Conservation (phyloP, 2,329 filamentous ascomycete species). For the Alternaria sp. region DNA sequence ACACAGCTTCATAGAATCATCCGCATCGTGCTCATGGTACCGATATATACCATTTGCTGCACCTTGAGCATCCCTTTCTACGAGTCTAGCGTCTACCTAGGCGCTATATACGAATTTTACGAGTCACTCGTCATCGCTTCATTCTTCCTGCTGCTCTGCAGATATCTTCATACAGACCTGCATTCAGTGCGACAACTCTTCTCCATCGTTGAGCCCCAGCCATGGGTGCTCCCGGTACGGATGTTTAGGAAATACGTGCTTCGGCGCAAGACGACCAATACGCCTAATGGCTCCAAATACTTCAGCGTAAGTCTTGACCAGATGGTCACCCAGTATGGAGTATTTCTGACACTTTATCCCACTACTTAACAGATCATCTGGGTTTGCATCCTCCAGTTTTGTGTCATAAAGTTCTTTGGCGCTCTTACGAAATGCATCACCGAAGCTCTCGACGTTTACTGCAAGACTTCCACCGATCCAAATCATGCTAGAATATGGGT, state of each 20-base stretch:
- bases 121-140: background rate
- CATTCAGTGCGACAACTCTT: background rate
- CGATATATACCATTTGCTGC: background rate
- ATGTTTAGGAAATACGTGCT: background rate
- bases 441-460: background rate
- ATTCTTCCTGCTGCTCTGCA: background rate
- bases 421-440: background rate
- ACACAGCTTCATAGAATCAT: background rate
- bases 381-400: background rate
- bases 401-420: background rate
- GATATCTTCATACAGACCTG: background rate
- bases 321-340: background rate
- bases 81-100: background rate
- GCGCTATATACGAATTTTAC: background rate
- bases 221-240: background rate
- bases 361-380: background rate
- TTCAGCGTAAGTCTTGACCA: background rate
- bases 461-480: background rate
- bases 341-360: background rate
- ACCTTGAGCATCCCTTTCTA: background rate
- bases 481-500: background rate
- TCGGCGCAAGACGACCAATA: background rate
- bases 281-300: background rate
- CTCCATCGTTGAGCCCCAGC: background rate
- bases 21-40: background rate